These are phyloP conservation scores for Alternaria dauci DNA, from an alignment of 2,329 filamentous ascomycete genomes.

Conservation along the genomic window DNA sequence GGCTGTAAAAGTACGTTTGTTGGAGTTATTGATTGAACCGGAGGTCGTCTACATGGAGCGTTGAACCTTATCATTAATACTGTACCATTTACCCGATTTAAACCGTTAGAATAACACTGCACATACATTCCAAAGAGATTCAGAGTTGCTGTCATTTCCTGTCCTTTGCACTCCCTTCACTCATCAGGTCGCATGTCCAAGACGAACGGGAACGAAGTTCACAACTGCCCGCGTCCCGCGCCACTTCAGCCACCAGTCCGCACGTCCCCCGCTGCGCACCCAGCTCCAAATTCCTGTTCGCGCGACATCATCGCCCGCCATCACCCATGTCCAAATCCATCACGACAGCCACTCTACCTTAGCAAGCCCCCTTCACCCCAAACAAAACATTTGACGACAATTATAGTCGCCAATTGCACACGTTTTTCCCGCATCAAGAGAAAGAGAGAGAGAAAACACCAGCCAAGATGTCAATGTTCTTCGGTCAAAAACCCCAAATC, in stretches of 20 bases:
- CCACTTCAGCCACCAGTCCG: neutral
- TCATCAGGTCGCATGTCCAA: neutral
- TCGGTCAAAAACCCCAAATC: constrained; percentile 77
- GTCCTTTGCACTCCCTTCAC: too few relatives aligned
- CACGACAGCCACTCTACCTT: neutral
- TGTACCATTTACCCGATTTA: too few relatives aligned
- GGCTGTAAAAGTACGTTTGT: neutral
- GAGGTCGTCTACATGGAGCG: neutral
- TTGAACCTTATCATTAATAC: neutral
- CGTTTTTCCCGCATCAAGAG: neutral
- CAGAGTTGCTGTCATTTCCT: too few relatives aligned
- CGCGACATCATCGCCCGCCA: constrained; percentile 9
- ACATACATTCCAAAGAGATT: too few relatives aligned
- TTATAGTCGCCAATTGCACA: neutral
- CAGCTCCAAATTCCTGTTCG: constrained; percentile 20
- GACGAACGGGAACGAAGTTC: neutral
- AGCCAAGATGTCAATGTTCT: constrained; percentile 49
- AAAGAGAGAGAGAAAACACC: neutral
- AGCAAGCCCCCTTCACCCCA: neutral
- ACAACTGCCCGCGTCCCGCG: neutral
- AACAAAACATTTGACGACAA: neutral
- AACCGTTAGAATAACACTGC: too few relatives aligned
- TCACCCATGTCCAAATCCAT: constrained; percentile 5
- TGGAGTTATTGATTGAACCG: neutral
- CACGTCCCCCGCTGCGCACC: constrained; percentile 14